Base-by-base conservation (phyloP, 2,329 filamentous ascomycete genomes). In the Cladobotryum protrusum region DNA sequence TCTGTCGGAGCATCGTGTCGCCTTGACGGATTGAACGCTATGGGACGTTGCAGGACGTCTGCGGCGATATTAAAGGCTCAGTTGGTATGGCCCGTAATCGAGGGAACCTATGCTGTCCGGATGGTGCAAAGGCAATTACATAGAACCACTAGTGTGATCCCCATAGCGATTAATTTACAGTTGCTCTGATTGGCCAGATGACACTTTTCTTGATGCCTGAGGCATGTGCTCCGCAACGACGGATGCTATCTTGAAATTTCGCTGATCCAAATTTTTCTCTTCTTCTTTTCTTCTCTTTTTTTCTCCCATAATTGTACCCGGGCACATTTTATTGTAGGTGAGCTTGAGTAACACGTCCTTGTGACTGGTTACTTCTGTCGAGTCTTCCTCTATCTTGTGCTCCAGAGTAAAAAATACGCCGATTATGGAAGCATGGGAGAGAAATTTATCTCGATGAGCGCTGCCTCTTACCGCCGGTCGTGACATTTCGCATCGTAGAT, bases 311-410 rank as follows among this genome's bases (percentile, higher is more conserved):
- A 82, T 82, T 84, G 82, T 84, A 83, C 77, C 74, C 72, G 80
- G 67, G 76, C 79, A 81, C 77, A 78, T 63, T 81, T 82, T 85
- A 85, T 85, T 84, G 82, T 85, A 80, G 82, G 81, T 79, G 75
- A 77, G 74, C 79, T 83, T 78, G 79, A 66, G 72, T 72, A 55
- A 65, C 65, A 60, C 37, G 44, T 59, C 60, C 62, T 67, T 63
- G 68, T 63, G 60, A 53, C 50, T 60, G 57, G 66, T 61, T 67
- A 72, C 68, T 70, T 72, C 72, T 68, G 67, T 83, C 78, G 76
- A 82, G 80, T 81, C 73, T 73, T 79, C 79, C 82, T 85, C 82
- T 85, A 85, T 85, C 81, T 79, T 83, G 79, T 83, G 79, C 73
- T 76, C 82, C 62, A 83, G 82, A 85, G 65, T 29, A 36, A 45